A percentile compares a stretch with the other conserved stretches of the same genome.
Conservation (phyloP, 1,284 basidiomycete species). For the Cryptococcus hybrid region DNA sequence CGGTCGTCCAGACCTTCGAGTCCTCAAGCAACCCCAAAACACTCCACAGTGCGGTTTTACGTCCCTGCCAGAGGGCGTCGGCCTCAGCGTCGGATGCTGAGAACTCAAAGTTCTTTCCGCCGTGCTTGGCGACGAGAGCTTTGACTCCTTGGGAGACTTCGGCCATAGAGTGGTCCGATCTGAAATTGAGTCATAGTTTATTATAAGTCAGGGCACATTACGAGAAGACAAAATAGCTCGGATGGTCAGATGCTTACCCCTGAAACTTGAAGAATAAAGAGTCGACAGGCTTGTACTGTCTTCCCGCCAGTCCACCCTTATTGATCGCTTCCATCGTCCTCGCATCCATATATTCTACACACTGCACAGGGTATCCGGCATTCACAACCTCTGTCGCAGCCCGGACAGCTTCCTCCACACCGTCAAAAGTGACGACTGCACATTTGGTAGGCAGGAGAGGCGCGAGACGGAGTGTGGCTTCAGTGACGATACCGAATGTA, state of each 20-base stretch:
- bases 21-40: conserved; percentile 66
- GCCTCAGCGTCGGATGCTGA: conserved; percentile 68
- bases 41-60: conserved; percentile 79
- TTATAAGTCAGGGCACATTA: not conserved
- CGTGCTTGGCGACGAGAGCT: conserved; percentile 62
- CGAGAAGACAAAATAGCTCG: not conserved
- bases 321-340: conserved; percentile 70
- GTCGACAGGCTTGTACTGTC: conserved; percentile 66
- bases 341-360: conserved; percentile 73
- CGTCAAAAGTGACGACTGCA: conserved; percentile 54
- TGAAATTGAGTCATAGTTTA: conserved; percentile 3
- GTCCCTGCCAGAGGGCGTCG: conserved; percentile 73
- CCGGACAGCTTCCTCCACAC: conserved; percentile 59
- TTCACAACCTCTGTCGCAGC: conserved; percentile 64
- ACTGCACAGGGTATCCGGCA: conserved; percentile 58
- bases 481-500: conserved; percentile 88
- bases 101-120: conserved; percentile 67
- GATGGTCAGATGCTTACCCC: conserved; percentile 50
- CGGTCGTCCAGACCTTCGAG: conserved; percentile 71
- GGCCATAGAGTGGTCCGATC: conserved; percentile 58
- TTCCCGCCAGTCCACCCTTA: conserved; percentile 56
- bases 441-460: conserved; percentile 71
- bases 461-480: conserved; percentile 78
- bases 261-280: conserved; percentile 87
- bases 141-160: conserved; percentile 64